A percentile compares a stretch with the other conserved stretches of the same genome.
Conservation (phyloP, 2,329 filamentous ascomycete species). For the Hypomyces rosellus region DNA sequence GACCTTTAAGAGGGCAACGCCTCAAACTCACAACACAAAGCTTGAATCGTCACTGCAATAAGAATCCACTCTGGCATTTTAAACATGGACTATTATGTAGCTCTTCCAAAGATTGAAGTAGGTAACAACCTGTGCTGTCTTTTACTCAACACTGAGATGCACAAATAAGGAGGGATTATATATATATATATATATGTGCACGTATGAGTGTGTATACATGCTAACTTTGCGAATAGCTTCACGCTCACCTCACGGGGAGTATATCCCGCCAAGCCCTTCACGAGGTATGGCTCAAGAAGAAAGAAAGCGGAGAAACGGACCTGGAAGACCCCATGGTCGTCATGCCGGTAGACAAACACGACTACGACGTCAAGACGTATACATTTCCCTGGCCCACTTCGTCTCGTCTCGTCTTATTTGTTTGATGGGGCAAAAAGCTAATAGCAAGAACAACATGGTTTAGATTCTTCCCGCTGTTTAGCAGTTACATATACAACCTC, state of each 20-base stretch:
- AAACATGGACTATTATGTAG: constrained; percentile 40
- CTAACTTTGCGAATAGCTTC: constrained; percentile 46
- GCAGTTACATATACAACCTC: constrained; percentile 72
- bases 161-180: no score
- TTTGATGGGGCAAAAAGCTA: not conserved
- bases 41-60: not conserved
- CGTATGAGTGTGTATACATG: no score
- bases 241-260: constrained; percentile 74
- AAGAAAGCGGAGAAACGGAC: constrained; percentile 42
- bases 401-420: not conserved
- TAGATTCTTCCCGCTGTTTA: constrained; percentile 74
- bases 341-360: constrained; percentile 65
- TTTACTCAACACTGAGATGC: no score
- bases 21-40: not conserved
- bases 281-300: constrained; percentile 63
- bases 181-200: no score
- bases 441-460: not conserved
- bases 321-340: constrained; percentile 62
- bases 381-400: not conserved
- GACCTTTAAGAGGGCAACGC: no score
- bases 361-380: constrained; percentile 63
- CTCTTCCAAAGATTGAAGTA: constrained; percentile 53
- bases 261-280: constrained; percentile 68
- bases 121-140: not conserved
- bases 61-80: no score